A percentile compares a stretch with the other conserved stretches of the same genome.
Evolutionary conservation across 441 rosid species (phyloP).

Genomic region (Croton setiger): DNA sequence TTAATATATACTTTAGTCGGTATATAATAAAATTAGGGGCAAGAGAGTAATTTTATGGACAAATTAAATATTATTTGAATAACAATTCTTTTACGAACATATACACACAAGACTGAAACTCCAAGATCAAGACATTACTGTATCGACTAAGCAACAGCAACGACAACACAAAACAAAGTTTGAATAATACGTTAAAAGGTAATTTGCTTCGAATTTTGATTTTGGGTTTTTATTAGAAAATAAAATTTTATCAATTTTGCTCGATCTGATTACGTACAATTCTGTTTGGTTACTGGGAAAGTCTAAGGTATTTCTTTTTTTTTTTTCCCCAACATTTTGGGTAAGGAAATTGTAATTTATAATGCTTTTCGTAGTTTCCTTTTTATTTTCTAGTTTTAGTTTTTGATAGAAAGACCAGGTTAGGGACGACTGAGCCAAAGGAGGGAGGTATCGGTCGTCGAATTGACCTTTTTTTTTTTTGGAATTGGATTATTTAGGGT

Average conservation of each 20-base stretch:
- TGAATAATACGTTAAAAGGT: background rate
- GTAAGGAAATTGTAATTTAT: background rate
- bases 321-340: background rate
- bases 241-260: background rate
- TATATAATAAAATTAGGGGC: too few species aligned
- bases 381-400: background rate
- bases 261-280: conserved; percentile 10
- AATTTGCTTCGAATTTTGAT: background rate
- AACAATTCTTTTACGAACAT: background rate
- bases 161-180: background rate
- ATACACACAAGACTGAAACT: conserved; percentile 18
- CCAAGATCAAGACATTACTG: conserved; percentile 21
- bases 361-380: background rate
- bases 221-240: background rate
- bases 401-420: background rate
- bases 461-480: conserved; percentile 1
- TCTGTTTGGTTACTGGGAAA: background rate
- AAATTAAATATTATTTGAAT: background rate
- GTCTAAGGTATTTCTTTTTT: background rate
- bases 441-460: background rate
- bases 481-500: background rate
- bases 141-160: conserved; percentile 12
- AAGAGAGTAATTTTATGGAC: background rate
- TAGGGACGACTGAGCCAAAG: background rate
- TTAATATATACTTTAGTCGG: too few species aligned